A percentile compares a stretch with the other conserved stretches of the same genome.
phyloP scores from a whole-genome alignment of 23 red algal species.

The Gracilaria vermiculophylla region DNA sequence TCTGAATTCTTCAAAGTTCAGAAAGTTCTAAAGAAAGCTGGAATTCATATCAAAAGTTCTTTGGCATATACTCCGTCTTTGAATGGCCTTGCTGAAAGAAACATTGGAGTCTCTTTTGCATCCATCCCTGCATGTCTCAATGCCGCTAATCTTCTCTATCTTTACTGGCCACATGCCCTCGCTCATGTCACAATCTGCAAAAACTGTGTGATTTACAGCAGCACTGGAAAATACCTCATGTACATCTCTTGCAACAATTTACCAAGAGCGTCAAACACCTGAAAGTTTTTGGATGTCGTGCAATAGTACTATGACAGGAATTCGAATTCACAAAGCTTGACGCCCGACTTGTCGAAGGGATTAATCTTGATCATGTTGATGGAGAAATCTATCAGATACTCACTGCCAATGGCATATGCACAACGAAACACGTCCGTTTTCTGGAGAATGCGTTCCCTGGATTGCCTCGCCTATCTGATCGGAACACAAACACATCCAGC shows the following conservation, averaged over 20 bases:
- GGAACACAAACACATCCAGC: neutral
- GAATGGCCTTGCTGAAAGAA: constrained; percentile 40
- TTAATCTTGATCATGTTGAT: constrained; percentile 10
- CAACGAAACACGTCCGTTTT: constrained; percentile 33
- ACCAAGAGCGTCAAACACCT: neutral
- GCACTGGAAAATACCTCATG: neutral
- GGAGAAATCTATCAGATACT: constrained; percentile 36
- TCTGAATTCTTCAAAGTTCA: constrained; percentile 9
- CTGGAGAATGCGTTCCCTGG: constrained; percentile 29
- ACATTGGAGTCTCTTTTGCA: neutral
- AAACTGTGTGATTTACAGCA: neutral
- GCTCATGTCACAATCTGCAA: neutral
- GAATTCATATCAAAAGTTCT: neutral
- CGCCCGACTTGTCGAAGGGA: neutral
- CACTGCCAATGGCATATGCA: neutral
- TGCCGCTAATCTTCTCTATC: neutral
- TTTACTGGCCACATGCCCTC: constrained; percentile 24
- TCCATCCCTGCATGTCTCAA: neutral
- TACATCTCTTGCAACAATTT: neutral
- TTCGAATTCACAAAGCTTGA: neutral
- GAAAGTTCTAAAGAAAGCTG: neutral
- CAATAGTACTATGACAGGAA: neutral
- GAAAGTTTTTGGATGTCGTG: constrained; percentile 21
- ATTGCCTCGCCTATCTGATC: neutral
- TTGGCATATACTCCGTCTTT: constrained; percentile 21